phyloP scores from a whole-genome alignment of 2,329 filamentous ascomycete genomes.

The Phaeosphaeria sp. region DNA sequence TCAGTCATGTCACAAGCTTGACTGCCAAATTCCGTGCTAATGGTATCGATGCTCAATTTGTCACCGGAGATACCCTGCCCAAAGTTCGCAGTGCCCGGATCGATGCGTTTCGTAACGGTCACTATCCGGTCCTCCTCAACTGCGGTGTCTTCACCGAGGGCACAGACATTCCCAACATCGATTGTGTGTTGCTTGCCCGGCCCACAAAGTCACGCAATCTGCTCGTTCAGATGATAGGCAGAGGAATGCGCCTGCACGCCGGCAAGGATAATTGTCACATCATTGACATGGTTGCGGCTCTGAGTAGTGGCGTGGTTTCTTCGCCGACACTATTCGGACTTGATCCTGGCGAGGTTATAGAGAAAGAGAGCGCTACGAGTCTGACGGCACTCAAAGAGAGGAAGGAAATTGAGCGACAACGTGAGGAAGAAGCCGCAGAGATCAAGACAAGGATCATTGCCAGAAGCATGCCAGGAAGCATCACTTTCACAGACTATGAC shows the following conservation, averaged over 20 bases:
- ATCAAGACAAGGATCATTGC: conserved; percentile 51
- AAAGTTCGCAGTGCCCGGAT: conserved; percentile 73
- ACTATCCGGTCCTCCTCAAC: conserved; percentile 89
- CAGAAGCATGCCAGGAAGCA: conserved; percentile 50
- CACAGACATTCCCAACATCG: conserved; percentile 96
- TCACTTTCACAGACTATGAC: conserved; percentile 89
- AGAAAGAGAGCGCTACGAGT: conserved; percentile 68
- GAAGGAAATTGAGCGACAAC: conserved; percentile 52
- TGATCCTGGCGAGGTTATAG: conserved; percentile 79
- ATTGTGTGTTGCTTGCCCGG: conserved; percentile 86
- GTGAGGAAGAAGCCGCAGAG: conserved; percentile 72
- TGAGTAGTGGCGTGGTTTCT: conserved; percentile 85
- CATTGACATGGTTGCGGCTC: conserved; percentile 91
- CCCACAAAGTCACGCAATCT: conserved; percentile 93
- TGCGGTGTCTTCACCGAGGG: conserved; percentile 97
- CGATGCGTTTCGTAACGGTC: conserved; percentile 74
- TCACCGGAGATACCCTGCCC: conserved; percentile 82
- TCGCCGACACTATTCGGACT: conserved; percentile 93
- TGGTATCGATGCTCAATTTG: conserved; percentile 82
- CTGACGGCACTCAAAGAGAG: conserved; percentile 64
- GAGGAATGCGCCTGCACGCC: conserved; percentile 83
- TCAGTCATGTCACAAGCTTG: conserved; percentile 78
- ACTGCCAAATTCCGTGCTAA: conserved; percentile 77
- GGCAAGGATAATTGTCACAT: conserved; percentile 90
- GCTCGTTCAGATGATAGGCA: conserved; percentile 95